Evolutionary conservation across 352 stramenopile species (phyloP).

Genomic region (Halophytophthora batemanensis): DNA sequence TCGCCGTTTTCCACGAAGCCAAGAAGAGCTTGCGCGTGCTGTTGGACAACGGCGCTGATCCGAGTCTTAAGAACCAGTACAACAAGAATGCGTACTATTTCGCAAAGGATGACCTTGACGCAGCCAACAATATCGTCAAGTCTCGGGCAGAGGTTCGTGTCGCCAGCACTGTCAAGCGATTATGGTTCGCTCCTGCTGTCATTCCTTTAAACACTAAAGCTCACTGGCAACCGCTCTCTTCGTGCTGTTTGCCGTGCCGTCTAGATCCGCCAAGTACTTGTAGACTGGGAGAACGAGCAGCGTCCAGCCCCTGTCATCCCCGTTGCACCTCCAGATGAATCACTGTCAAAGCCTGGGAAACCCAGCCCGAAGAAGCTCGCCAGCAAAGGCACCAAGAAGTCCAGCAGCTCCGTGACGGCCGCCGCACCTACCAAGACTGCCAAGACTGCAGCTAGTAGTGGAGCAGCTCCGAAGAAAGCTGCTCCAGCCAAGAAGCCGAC

Average conservation of each 20-base stretch:
- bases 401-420: background rate
- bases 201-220: background rate
- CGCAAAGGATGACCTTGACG: conserved; percentile 86
- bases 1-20: conserved; percentile 87
- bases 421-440: conserved; percentile 8
- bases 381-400: conserved; percentile 15
- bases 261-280: conserved; percentile 62
- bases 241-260: background rate
- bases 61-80: conserved; percentile 87
- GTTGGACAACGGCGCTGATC: conserved; percentile 76
- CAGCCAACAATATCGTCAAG: conserved; percentile 79
- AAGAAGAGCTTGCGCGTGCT: conserved; percentile 70
- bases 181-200: no score
- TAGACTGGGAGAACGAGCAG: conserved; percentile 65
- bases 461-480: background rate
- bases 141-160: conserved; percentile 57
- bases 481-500: no score
- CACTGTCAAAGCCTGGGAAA: conserved; percentile 15
- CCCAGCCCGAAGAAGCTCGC: conserved; percentile 19
- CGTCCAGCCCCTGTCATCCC: conserved; percentile 15
- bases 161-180: no score
- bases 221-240: background rate
- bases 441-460: conserved; percentile 3
- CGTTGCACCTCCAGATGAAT: background rate
- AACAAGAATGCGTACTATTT: conserved; percentile 90